Evolutionary conservation across 306 rosid species (phyloP).

Genomic region (Geum urbanum): DNA sequence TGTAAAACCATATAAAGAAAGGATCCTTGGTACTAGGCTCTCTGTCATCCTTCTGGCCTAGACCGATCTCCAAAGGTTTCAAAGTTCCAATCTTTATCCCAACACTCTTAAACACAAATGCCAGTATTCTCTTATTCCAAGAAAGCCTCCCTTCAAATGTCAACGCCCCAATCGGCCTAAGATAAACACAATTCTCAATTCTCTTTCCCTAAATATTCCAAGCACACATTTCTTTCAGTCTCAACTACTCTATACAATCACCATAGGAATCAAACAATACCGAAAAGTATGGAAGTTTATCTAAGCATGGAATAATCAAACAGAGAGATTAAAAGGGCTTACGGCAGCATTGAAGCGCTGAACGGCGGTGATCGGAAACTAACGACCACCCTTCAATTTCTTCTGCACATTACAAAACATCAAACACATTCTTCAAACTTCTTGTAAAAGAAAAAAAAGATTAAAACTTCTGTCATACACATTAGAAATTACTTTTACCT

Average conservation of each 20-base stretch:
- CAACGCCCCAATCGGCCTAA: slow-evolving; percentile 81
- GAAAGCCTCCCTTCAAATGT: slow-evolving; percentile 87
- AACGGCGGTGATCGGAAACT: slow-evolving; percentile 83
- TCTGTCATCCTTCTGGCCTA: slow-evolving; percentile 67
- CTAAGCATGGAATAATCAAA: no score
- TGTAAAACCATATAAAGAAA: slow-evolving; percentile 85
- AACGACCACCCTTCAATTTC: slow-evolving; percentile 62
- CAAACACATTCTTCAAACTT: slow-evolving; percentile 5
- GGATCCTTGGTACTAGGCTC: slow-evolving; percentile 79
- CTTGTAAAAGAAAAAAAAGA: background rate
- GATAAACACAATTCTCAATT: slow-evolving; percentile 85
- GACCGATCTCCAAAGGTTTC: slow-evolving; percentile 64
- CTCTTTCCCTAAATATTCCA: slow-evolving; percentile 66
- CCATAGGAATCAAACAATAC: background rate
- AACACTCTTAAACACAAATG: slow-evolving; percentile 65
- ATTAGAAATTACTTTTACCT: slow-evolving; percentile 40
- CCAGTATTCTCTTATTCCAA: slow-evolving; percentile 70
- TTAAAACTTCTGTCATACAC: background rate
- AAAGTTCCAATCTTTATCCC: slow-evolving; percentile 75
- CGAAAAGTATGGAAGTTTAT: no score
- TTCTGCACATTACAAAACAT: slow-evolving; percentile 46
- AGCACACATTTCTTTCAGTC: slow-evolving; percentile 15
- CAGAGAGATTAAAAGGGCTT: slow-evolving; percentile 36
- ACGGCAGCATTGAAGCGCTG: slow-evolving; percentile 93
- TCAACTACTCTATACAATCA: slow-evolving; percentile 8